Percentiles rank a stretch among this genome's conserved stretches.
Conservation (phyloP, 495 filamentous ascomycete species). For the Xeromyces bisporus region DNA sequence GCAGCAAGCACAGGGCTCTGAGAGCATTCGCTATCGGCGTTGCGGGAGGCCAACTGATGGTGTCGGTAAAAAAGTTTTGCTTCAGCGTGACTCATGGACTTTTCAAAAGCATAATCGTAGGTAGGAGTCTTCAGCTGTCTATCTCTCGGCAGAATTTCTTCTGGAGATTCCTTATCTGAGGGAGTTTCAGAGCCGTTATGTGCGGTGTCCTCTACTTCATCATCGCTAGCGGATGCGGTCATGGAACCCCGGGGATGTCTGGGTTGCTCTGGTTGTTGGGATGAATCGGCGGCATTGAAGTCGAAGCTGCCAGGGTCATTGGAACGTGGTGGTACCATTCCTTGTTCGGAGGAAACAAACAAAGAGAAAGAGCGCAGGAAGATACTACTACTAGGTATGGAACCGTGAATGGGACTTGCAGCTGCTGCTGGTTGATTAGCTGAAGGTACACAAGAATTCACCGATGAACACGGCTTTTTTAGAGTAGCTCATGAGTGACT, state of each 20-base stretch:
- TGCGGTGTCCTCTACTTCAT: conserved; percentile 10
- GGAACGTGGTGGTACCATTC: no score
- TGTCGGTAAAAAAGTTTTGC: conserved; percentile 91
- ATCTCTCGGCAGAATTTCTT: conserved; percentile 56
- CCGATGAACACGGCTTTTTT: no score
- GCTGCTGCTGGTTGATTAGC: no score
- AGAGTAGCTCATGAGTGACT: no score
- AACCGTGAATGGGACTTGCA: no score
- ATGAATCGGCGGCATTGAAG: no score
- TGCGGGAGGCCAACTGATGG: conserved; percentile 42
- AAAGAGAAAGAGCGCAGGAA: no score
- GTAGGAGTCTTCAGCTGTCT: conserved; percentile 63
- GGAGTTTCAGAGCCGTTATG: conserved; percentile 4
- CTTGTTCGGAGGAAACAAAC: no score
- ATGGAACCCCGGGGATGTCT: conserved; percentile 1
- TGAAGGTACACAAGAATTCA: no score
- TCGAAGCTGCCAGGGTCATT: no score
- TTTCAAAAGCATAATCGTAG: conserved; percentile 78
- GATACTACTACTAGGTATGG: no score
- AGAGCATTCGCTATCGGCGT: conserved; percentile 7
- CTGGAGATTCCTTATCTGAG: conserved; percentile 14
- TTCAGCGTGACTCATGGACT: conserved; percentile 76
- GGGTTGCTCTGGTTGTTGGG: background rate
- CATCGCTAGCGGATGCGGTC: conserved; percentile 5
- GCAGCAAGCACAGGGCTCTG: conserved; percentile 8